Conservation (phyloP, 2,329 filamentous ascomycete species). For the Aspergillus sp. region DNA sequence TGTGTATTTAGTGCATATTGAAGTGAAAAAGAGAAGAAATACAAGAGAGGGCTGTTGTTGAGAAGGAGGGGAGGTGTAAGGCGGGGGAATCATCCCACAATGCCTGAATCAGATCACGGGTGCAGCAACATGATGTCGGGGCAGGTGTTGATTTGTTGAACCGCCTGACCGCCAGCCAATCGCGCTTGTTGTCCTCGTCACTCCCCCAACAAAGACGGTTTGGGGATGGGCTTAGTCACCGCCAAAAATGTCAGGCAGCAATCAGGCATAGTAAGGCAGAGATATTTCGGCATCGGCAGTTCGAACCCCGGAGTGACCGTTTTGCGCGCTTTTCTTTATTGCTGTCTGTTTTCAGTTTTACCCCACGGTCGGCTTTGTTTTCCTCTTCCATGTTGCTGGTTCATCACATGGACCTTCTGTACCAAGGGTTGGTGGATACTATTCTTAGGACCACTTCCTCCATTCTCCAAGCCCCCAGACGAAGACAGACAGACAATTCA, state of each 20-base stretch:
- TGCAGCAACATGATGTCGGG: too few species aligned
- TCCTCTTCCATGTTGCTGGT: background rate
- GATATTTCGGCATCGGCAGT: too few species aligned
- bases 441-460: too few species aligned
- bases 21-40: slow-evolving; percentile 1
- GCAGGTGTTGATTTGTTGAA: slow-evolving; percentile 6
- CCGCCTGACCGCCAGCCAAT: slow-evolving; percentile 1
- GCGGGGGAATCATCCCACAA: background rate
- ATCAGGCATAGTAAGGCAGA: background rate
- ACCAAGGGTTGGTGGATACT: background rate
- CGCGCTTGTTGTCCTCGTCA: background rate
- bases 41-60: background rate
- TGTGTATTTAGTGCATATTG: background rate
- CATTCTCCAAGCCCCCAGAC: too few species aligned
- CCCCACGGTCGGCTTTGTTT: background rate
- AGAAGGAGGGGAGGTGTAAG: slow-evolving; percentile 4
- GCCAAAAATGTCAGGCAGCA: background rate
- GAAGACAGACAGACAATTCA: too few species aligned
- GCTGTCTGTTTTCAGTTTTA: too few species aligned
- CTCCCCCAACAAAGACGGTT: slow-evolving; percentile 6
- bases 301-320: too few species aligned
- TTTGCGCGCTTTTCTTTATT: too few species aligned
- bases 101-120: background rate
- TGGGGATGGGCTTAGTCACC: background rate
- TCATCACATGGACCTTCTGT: background rate